Evolutionary conservation across 495 filamentous ascomycete genomes (phyloP), one percentile per base, ranked within the genome.

Genomic region (Podospora tetraspora): DNA sequence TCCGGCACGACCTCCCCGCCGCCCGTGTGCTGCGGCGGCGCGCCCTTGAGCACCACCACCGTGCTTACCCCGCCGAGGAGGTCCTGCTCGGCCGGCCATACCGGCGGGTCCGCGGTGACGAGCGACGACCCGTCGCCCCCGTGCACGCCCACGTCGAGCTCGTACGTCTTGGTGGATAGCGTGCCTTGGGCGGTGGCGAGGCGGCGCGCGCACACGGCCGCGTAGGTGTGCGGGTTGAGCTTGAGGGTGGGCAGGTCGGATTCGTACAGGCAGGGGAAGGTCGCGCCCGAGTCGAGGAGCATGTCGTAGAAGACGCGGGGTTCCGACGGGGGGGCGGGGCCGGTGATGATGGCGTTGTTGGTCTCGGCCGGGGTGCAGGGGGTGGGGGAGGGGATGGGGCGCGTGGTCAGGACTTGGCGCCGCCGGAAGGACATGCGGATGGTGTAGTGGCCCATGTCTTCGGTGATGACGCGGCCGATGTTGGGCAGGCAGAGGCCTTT

Each of bases 241-340:
- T 70, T 59, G 10, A 84, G 69, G 4, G 52, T 62, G 19, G 63
- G 21, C 0, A 85, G 75, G 67, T 85, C 82, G 19, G 52, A 22
- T 2, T 57, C 23, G 56, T 68, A 75, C 21, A 85, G 69, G 57
- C 73, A 71, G 3, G 83, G 82, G 52, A 79, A 73, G 19, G 79
- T 83, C 34, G 83, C 80, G 59, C 83, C 83, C 22, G 71, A 75
- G 70, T 85, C 82, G 29, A 85, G 70, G 37, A 85, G 67, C 34
- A 69, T 75, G 24, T 70, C 60, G 37, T 22, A 79, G 68, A 72
- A 63, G 57, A 74, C 27, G 43, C 34, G 58, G 0, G 71, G 70
- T 57, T 66, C 65, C 63, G 64, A 57, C 3, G 29, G 61, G 69
- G 29, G 61, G 66, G 73, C 60, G 2, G 72, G 68, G 4, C 13